Base-by-base conservation (phyloP, 2,329 filamentous ascomycete genomes). In the Beauveria sp. region DNA sequence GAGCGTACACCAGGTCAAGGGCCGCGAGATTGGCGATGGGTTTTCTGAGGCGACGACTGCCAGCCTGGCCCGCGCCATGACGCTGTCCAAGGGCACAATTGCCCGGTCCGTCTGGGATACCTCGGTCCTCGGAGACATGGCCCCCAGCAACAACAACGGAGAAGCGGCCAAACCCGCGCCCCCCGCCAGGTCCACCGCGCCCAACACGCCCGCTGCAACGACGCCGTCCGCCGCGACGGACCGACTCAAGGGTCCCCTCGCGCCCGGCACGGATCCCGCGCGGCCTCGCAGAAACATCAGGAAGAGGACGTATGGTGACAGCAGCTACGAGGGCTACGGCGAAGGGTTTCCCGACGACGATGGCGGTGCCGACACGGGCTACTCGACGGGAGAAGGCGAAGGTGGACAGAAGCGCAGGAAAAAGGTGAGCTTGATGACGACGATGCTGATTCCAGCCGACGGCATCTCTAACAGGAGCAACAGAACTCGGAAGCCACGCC, bases 281-380 rank as follows among this genome's bases (percentile, higher is more conserved):
- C 79, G 89, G 60, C 85, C 87, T 40, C 86, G 87, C 67, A 81
- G 89, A 53, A 78, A 80, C 60, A 81, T 84, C 64, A 90, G 89
- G 77, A 92, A 92, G 79, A 82, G 90, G 53, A 84, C 86, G 64
- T 93, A 92, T 70, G 86, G 87, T 45, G 89, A 93, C 65, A 83
- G 80, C 67, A 90, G 86, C 68, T 93, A 84, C 69, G 86, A 89
- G 68, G 89, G 89, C 47, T 92, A 92, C 68, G 83, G 84, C 50
- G 88, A 91, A 66, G 86, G 86, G 40, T 91, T 81, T 66, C 81
- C 81, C 10, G 88, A 91, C 64, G 87, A 90, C 65, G 88, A 88
- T 64, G 72, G 71, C 9, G 84, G 80, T 50, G 69, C 72, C 61
- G 86, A 82, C 14, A 78, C 76, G 18, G 85, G 83, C n/a, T 87